Evolutionary conservation across 495 filamentous ascomycete species (phyloP).

Genomic region (Daldinia vernicosa): DNA sequence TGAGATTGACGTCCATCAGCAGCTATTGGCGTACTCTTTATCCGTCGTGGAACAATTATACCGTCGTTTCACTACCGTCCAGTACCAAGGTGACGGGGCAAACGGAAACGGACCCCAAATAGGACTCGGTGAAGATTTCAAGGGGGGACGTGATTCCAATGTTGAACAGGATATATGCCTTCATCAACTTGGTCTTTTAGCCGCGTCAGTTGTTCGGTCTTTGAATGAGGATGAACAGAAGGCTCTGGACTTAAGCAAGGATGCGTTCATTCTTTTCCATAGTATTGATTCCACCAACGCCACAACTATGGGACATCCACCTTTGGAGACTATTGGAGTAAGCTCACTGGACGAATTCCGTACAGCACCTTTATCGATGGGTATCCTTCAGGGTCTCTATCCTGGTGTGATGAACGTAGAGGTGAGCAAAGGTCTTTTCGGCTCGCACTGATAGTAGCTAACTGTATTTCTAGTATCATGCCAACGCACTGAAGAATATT

Average conservation of each 20-base stretch:
- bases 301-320: background rate
- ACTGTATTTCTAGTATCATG: conserved; percentile 29
- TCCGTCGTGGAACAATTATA: conserved; percentile 43
- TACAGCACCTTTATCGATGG: conserved; percentile 49
- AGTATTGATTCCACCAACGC: background rate
- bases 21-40: conserved; percentile 36
- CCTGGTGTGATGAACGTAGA: conserved; percentile 48
- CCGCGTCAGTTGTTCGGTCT: conserved; percentile 39
- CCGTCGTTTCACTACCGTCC: conserved; percentile 39
- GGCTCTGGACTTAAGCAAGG: conserved; percentile 33
- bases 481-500: conserved; percentile 23
- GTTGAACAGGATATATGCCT: conserved; percentile 37
- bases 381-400: conserved; percentile 56
- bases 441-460: background rate
- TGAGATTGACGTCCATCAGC: background rate
- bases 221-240: conserved; percentile 42
- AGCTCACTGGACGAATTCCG: conserved; percentile 34
- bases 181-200: conserved; percentile 39
- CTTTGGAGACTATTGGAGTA: background rate
- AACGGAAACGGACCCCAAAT: background rate
- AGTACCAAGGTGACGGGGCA: background rate
- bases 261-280: conserved; percentile 51
- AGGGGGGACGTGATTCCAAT: background rate
- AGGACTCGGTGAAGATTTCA: conserved; percentile 23
- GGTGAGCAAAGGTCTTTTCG: conserved; percentile 43